phyloP scores from a whole-genome alignment of 352 stramenopile genomes.

The Globisporangium heterothallicum region DNA sequence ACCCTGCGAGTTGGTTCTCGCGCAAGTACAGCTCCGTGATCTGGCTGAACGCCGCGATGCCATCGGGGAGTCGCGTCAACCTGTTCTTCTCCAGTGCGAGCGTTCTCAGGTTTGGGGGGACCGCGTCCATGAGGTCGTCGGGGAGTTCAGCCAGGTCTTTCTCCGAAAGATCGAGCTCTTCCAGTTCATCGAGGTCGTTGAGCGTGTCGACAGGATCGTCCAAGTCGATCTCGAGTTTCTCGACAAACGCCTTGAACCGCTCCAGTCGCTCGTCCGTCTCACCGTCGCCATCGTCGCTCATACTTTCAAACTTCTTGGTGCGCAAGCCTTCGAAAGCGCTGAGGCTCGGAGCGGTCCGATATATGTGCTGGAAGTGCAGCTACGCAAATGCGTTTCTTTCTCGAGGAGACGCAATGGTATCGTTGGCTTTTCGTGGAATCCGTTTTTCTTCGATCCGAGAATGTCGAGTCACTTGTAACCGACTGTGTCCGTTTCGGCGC shows the following conservation, averaged over 20 bases:
- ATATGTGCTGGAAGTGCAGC: not conserved
- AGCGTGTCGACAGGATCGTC: constrained; percentile 55
- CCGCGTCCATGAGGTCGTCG: constrained; percentile 35
- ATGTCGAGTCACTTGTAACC: too few relatives aligned
- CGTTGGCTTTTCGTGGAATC: too few relatives aligned
- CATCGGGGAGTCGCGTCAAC: constrained; percentile 42
- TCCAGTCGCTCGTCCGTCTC: constrained; percentile 29
- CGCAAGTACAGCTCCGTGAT: constrained; percentile 82
- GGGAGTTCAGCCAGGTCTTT: constrained; percentile 66
- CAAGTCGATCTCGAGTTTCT: constrained; percentile 67
- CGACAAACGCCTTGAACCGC: constrained; percentile 51
- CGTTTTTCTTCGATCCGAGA: too few relatives aligned
- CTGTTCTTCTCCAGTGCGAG: constrained; percentile 81
- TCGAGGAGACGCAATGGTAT: too few relatives aligned
- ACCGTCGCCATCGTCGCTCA: constrained; percentile 35
- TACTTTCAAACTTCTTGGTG: constrained; percentile 16
- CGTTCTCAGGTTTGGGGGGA: constrained; percentile 62
- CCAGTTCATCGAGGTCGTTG: constrained; percentile 61
- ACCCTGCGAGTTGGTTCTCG: constrained; percentile 57
- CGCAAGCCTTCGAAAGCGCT: too few relatives aligned
- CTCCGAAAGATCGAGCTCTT: constrained; percentile 80
- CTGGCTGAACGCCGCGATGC: constrained; percentile 39
- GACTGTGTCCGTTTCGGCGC: too few relatives aligned
- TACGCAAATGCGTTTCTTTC: too few relatives aligned
- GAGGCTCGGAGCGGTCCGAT: too few relatives aligned